Conservation (phyloP, 2,329 filamentous ascomycete genomes). For the Paecilomyces sp. region DNA sequence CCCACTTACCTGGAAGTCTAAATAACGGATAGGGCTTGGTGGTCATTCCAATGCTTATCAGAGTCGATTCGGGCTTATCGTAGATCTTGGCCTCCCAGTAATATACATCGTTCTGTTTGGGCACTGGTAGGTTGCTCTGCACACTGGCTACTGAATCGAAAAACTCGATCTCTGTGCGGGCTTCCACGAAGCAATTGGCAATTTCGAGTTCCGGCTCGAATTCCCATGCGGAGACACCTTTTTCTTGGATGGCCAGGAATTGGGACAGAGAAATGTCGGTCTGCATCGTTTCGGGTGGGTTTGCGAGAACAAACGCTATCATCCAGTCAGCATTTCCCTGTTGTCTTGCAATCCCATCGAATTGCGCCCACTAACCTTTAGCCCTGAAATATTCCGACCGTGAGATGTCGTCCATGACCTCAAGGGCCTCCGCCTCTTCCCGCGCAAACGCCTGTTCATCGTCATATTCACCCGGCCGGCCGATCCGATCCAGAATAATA, state of each 20-base stretch:
- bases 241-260: slow-evolving; percentile 97
- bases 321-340: background rate
- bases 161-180: slow-evolving; percentile 93
- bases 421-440: slow-evolving; percentile 91
- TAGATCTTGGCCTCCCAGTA: slow-evolving; percentile 99
- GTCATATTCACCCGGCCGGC: slow-evolving; percentile 90
- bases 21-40: slow-evolving; percentile 98
- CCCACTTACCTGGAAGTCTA: slow-evolving; percentile 71
- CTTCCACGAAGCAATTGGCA: slow-evolving; percentile 97
- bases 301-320: slow-evolving; percentile 83
- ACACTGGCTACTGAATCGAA: slow-evolving; percentile 97
- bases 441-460: slow-evolving; percentile 91
- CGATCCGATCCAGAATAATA: slow-evolving; percentile 89
- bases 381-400: slow-evolving; percentile 86
- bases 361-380: slow-evolving; percentile 60
- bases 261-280: slow-evolving; percentile 97
- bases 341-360: background rate
- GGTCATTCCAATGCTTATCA: slow-evolving; percentile 85
- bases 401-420: slow-evolving; percentile 90
- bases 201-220: slow-evolving; percentile 99
- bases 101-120: slow-evolving; percentile 98
- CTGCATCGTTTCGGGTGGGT: slow-evolving; percentile 88
- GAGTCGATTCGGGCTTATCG: slow-evolving; percentile 84
- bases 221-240: slow-evolving; percentile 98
- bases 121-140: slow-evolving; percentile 91